phyloP scores from a whole-genome alignment of 768 basidiomycete species.

The Galerina sulciceps region DNA sequence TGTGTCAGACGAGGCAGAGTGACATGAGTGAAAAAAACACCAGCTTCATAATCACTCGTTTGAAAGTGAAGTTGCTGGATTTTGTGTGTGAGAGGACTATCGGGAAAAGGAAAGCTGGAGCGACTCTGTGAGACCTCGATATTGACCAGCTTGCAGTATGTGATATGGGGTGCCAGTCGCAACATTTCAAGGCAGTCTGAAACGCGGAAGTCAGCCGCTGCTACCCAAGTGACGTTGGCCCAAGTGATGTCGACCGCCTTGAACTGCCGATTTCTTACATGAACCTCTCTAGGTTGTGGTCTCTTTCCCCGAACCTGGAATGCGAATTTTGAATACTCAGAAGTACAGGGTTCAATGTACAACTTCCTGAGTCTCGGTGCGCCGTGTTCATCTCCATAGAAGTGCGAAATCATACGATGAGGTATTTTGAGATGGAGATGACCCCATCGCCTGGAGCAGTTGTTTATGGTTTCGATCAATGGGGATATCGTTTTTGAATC shows the following conservation, averaged over 20 bases:
- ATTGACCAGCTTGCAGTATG: not conserved
- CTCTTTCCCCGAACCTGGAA: not conserved
- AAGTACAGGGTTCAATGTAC: not conserved
- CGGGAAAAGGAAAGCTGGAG: not conserved
- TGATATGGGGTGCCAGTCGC: not conserved
- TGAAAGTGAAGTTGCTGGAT: not conserved
- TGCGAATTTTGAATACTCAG: not conserved
- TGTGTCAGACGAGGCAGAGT: not conserved
- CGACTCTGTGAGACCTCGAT: too few species aligned
- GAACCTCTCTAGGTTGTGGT: not conserved
- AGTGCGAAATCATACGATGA: not conserved
- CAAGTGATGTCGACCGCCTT: not conserved
- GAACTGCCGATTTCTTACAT: not conserved
- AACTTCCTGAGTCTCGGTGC: not conserved
- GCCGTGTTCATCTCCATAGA: not conserved
- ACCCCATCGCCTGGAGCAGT: not conserved
- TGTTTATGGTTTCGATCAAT: not conserved
- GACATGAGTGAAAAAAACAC: not conserved
- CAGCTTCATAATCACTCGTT: not conserved
- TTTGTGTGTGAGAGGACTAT: not conserved
- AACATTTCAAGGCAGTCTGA: not conserved
- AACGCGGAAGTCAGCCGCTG: too few species aligned
- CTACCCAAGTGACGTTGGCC: not conserved
- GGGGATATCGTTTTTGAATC: not conserved
- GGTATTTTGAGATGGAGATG: not conserved